These are phyloP conservation scores for Thielaviopsis populi DNA, from an alignment of 2,329 filamentous ascomycete species.

Conservation along the genomic window DNA sequence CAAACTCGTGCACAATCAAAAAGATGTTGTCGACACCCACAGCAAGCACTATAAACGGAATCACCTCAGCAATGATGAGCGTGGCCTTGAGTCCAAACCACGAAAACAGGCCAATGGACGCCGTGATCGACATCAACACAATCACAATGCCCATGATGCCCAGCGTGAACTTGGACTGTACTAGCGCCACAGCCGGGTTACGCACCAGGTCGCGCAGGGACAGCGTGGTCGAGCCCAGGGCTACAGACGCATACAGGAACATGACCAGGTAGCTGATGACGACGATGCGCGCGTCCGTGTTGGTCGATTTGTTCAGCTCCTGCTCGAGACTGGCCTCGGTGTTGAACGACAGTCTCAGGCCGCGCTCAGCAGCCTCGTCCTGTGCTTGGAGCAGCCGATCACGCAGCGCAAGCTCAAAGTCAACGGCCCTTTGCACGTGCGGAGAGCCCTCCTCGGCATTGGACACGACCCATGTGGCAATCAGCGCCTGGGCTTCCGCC, in stretches of 20 bases:
- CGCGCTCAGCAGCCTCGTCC: constrained; percentile 59
- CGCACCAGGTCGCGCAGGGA: constrained; percentile 60
- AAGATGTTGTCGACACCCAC: constrained; percentile 99
- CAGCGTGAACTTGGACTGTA: constrained; percentile 92
- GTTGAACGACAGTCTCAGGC: constrained; percentile 80
- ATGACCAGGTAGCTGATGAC: constrained; percentile 96
- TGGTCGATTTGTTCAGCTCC: constrained; percentile 94
- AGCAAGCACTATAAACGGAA: constrained; percentile 89
- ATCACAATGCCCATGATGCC: constrained; percentile 92
- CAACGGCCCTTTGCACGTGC: constrained; percentile 59
- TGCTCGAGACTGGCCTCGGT: constrained; percentile 91
- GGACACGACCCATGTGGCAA: constrained; percentile 88
- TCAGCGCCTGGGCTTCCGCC: constrained; percentile 60
- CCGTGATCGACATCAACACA: constrained; percentile 91
- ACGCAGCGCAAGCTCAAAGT: constrained; percentile 75
- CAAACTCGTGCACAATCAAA: constrained; percentile 94
- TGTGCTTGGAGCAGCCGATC: constrained; percentile 62
- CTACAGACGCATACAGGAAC: constrained; percentile 93
- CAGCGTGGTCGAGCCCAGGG: constrained; percentile 74
- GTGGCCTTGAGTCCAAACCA: constrained; percentile 86
- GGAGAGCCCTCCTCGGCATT: constrained; percentile 64
- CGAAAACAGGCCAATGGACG: constrained; percentile 89
- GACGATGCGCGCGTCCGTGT: constrained; percentile 94
- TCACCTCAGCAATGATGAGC: constrained; percentile 94
- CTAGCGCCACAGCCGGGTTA: constrained; percentile 70